Percentiles rank a stretch among this genome's conserved stretches.
Evolutionary conservation across 306 rosid genomes (phyloP).

Genomic region (Macrotyloma uniflorum): DNA sequence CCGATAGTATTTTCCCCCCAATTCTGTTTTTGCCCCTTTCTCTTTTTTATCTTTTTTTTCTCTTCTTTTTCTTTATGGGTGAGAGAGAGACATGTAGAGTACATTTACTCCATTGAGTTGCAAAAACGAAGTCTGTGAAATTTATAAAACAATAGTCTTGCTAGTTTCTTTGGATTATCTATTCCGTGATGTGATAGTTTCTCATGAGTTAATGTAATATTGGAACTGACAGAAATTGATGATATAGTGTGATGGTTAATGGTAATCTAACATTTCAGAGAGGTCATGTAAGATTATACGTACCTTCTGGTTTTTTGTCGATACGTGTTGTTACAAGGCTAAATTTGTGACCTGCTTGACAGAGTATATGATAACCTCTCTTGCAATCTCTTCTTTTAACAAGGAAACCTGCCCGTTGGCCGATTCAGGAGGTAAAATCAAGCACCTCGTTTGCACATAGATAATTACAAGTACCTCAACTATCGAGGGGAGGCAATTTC

Average conservation of each 20-base stretch:
- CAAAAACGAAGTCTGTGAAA: constrained; percentile 60
- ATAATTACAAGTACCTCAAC: background rate
- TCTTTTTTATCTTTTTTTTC: constrained; percentile 18
- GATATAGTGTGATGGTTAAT: constrained; percentile 34
- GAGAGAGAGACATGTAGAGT: constrained; percentile 81
- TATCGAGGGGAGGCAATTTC: background rate
- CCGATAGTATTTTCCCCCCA: constrained; percentile 43
- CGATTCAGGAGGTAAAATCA: background rate
- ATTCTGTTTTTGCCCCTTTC: constrained; percentile 37
- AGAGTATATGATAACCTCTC: background rate
- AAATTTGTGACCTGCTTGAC: background rate
- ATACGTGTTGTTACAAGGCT: constrained; percentile 5
- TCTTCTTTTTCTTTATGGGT: constrained; percentile 36
- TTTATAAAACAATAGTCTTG: constrained; percentile 43
- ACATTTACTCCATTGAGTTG: constrained; percentile 63
- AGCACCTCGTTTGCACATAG: background rate
- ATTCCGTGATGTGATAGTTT: constrained; percentile 45
- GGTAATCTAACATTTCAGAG: constrained; percentile 35
- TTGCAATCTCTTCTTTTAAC: background rate
- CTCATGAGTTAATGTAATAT: constrained; percentile 49
- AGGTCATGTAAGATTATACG: constrained; percentile 26
- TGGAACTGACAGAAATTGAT: constrained; percentile 44
- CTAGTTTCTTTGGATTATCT: constrained; percentile 50
- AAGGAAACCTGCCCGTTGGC: background rate
- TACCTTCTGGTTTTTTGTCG: constrained; percentile 19